phyloP scores from a whole-genome alignment of 108 stramenopile species.

The Fragilaria crotonensis region DNA sequence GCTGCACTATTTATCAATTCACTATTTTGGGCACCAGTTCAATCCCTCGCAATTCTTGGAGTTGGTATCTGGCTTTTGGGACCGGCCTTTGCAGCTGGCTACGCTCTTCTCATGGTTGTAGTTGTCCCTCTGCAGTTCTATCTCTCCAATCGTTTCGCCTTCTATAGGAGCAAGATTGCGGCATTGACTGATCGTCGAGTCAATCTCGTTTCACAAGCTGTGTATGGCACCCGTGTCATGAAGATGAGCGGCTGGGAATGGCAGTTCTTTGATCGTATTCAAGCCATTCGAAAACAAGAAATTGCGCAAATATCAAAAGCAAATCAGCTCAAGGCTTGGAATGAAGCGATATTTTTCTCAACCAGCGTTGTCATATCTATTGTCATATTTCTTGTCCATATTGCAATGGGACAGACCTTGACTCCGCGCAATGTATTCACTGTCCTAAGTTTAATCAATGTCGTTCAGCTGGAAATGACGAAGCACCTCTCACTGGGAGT shows the following conservation, averaged over 20 bases:
- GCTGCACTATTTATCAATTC: slow-evolving; percentile 62
- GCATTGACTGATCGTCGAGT: slow-evolving; percentile 82
- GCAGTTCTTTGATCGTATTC: slow-evolving; percentile 62
- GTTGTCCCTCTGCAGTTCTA: slow-evolving; percentile 84
- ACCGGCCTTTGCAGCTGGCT: slow-evolving; percentile 76
- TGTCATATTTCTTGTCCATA: slow-evolving; percentile 58
- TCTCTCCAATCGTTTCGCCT: slow-evolving; percentile 60
- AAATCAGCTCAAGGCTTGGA: slow-evolving; percentile 60
- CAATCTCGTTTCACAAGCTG: slow-evolving; percentile 81
- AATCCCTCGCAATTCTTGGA: slow-evolving; percentile 67
- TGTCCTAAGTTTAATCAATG: slow-evolving; percentile 65
- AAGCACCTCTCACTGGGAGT: slow-evolving; percentile 81
- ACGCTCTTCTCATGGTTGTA: slow-evolving; percentile 57
- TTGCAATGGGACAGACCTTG: slow-evolving; percentile 34
- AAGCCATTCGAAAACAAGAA: slow-evolving; percentile 49
- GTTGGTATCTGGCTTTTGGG: slow-evolving; percentile 68
- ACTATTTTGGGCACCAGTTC: slow-evolving; percentile 78
- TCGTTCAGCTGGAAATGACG: slow-evolving; percentile 79
- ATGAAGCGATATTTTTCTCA: slow-evolving; percentile 81
- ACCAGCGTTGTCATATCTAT: slow-evolving; percentile 49
- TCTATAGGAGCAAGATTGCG: slow-evolving; percentile 64
- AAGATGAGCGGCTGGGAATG: slow-evolving; percentile 82
- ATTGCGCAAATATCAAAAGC: slow-evolving; percentile 56
- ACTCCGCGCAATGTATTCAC: slow-evolving; percentile 64
- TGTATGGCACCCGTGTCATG: slow-evolving; percentile 78